A percentile compares a stretch with the other conserved stretches of the same genome.
phyloP scores from a whole-genome alignment of 148 eudicot genomes.

The Camellia granthamiana region DNA sequence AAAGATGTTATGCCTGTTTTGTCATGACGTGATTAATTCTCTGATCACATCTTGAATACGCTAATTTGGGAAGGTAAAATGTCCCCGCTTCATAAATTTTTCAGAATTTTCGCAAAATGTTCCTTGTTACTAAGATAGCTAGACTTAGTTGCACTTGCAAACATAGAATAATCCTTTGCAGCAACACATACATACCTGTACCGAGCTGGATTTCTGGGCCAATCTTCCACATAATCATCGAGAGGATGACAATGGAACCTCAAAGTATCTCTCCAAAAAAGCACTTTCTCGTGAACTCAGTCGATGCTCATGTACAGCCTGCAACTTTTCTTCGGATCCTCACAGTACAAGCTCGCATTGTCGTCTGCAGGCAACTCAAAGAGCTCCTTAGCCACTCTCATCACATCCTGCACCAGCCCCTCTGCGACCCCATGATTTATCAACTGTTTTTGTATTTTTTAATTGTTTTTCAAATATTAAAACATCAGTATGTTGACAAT shows the following conservation, averaged over 20 bases:
- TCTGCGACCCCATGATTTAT: conserved; percentile 17
- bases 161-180: too few species aligned
- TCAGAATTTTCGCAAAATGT: too few species aligned
- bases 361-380: conserved; percentile 10
- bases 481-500: too few species aligned
- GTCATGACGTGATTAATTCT: too few species aligned
- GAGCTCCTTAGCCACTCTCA: neutral
- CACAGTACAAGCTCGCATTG: neutral
- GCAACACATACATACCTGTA: neutral
- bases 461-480: neutral
- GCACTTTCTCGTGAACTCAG: neutral
- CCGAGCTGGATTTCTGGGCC: conserved; percentile 12
- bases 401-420: conserved; percentile 6
- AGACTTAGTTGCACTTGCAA: too few species aligned
- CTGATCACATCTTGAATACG: too few species aligned
- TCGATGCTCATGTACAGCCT: too few species aligned
- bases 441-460: neutral
- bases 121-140: too few species aligned
- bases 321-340: too few species aligned
- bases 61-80: too few species aligned
- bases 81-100: too few species aligned
- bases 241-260: conserved; percentile 7
- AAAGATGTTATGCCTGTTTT: too few species aligned
- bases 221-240: neutral
- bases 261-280: neutral